Evolutionary conservation across 2,329 filamentous ascomycete species (phyloP), one percentile per base, ranked within the genome.

Genomic region (Colletotrichum sp.): DNA sequence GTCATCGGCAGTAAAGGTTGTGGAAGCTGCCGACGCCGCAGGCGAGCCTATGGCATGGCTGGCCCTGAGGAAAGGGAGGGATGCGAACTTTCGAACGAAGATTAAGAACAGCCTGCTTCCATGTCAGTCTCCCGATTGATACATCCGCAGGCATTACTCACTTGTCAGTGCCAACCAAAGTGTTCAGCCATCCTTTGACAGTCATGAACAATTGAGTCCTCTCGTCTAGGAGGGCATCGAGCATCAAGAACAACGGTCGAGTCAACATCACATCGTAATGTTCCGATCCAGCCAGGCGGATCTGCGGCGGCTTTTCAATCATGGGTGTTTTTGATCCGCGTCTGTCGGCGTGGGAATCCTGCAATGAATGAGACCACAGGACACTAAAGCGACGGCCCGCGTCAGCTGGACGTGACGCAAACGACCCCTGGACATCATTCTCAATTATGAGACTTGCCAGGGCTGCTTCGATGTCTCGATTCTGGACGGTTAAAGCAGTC

Each of bases 161-260:
- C 91, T 90, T 91, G 76, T 93, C 91, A 76, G 92, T 88, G 5
- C 91, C 90, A 70, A 90, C 82, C 78, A 92, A 87, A 70, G 82
- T 92, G 77, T 94, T 93, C 5, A 98, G 87, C 96, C 96, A 98
- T 63, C 90, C 92, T 78, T 93, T 93, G 51, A 95, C 91, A 31
- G 93, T 93, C 83, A 95, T 93, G 75, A 93, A 95, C 16, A 93
- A 85, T 77, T 96, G 94, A 3, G 92, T 93, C 24, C 90, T 88
- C 73, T 95, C 92, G 72, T 96, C 93, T 21, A 90, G 84, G 2
- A 98, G 86, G 2, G 93, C 89, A 82, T 98, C 96, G 31, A 98
- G 86, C 76, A 97, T 88, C 13, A 98, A 84, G 76, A 98, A 93
- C 21, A 98, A 83, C 2, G 96, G 96, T 64, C 95, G 91, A 8